phyloP scores from a whole-genome alignment of 2,329 filamentous ascomycete genomes.

The Chaetomiaceae sp. region DNA sequence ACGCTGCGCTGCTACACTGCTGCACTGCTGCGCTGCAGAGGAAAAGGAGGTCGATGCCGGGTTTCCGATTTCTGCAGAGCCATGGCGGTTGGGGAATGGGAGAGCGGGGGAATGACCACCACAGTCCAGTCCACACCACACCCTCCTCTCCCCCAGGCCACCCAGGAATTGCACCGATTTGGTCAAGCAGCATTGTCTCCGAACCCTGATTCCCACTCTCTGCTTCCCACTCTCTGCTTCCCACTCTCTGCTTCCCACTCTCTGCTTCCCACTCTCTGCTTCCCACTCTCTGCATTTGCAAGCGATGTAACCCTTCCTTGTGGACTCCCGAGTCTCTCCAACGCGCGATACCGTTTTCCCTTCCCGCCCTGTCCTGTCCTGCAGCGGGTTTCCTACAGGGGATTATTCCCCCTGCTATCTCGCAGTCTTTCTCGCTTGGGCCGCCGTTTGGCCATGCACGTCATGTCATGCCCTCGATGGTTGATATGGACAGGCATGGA shows the following conservation, averaged over 20 bases:
- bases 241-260: no score
- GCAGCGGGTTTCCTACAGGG: no score
- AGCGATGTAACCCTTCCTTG: constrained; percentile 12
- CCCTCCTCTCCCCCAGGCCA: no score
- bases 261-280: no score
- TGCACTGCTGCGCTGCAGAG: not conserved
- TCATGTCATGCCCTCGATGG: not conserved
- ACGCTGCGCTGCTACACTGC: no score
- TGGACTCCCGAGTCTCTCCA: not conserved
- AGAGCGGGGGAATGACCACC: constrained; percentile 5
- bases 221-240: no score
- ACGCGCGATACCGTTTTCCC: no score
- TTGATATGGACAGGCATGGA: no score
- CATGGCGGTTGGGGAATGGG: constrained; percentile 1
- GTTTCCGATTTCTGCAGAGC: not conserved
- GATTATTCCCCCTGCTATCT: no score
- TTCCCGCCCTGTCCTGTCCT: constrained; percentile 3
- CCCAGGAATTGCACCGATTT: constrained; percentile 23
- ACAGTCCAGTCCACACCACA: no score
- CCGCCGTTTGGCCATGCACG: constrained; percentile 5
- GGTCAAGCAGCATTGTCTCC: no score
- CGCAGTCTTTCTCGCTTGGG: no score
- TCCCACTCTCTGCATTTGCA: not conserved
- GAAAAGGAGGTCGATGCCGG: not conserved
- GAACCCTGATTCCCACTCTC: constrained; percentile 2